Percentiles rank a stretch among this genome's conserved stretches.
Evolutionary conservation across 2,329 filamentous ascomycete species (phyloP).

Genomic region (Pseudogymnoascus sp.): DNA sequence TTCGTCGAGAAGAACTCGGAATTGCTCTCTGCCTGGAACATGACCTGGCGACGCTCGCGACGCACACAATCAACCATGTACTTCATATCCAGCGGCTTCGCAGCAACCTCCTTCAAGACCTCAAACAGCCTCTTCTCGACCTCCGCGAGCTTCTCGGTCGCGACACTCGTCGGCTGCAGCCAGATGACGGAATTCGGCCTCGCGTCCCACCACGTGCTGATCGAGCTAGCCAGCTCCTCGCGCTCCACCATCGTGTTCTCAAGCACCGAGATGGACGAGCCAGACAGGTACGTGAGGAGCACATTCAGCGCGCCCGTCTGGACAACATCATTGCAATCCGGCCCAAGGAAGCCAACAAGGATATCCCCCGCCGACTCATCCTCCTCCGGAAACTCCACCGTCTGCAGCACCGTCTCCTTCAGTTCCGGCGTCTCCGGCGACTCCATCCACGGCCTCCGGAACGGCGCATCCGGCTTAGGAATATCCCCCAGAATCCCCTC

Average conservation of each 20-base stretch:
- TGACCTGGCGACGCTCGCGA: conserved; percentile 72
- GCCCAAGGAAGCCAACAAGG: conserved; percentile 78
- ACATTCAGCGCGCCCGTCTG: conserved; percentile 69
- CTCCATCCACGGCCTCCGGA: conserved; percentile 75
- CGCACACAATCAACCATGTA: conserved; percentile 86
- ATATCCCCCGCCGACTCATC: conserved; percentile 92
- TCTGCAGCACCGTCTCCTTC: conserved; percentile 65
- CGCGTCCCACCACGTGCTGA: conserved; percentile 71
- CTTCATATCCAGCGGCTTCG: conserved; percentile 76
- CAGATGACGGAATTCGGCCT: conserved; percentile 78
- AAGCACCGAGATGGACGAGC: conserved; percentile 84
- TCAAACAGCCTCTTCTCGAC: conserved; percentile 83
- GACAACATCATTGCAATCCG: conserved; percentile 65
- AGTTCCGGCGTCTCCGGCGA: conserved; percentile 71
- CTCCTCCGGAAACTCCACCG: conserved; percentile 88
- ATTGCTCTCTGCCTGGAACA: conserved; percentile 75
- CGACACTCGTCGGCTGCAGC: conserved; percentile 80
- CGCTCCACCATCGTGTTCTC: conserved; percentile 91
- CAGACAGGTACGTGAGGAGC: conserved; percentile 78
- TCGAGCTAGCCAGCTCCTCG: conserved; percentile 82
- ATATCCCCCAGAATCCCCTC: conserved; percentile 77
- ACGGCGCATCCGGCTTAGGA: conserved; percentile 65
- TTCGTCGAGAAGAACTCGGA: conserved; percentile 75
- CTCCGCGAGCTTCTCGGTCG: conserved; percentile 72
- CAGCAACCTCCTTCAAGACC: conserved; percentile 72